Evolutionary conservation across 129 eudicot genomes (phyloP).

Genomic region (Calendula officinalis): DNA sequence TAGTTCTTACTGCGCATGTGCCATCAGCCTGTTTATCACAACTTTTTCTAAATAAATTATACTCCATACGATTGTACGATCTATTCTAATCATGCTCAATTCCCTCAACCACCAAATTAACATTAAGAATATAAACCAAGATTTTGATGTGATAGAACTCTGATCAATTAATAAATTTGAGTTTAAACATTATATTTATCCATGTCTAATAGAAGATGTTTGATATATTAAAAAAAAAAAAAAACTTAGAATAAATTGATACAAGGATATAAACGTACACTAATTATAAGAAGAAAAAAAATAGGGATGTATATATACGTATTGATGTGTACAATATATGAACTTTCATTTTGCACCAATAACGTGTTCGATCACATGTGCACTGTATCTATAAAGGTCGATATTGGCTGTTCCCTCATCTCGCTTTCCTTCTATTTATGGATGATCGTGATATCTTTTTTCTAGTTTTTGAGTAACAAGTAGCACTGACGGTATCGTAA

Average conservation of each 20-base stretch:
- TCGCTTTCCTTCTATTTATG: constrained; percentile 31
- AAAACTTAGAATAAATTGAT: neutral
- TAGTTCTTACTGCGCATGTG: constrained; percentile 24
- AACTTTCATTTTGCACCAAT: constrained; percentile 2
- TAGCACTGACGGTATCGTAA: constrained; percentile 28
- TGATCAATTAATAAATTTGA: too few species aligned
- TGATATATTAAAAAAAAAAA: neutral
- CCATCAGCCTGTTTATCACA: constrained; percentile 3
- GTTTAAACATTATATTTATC: neutral
- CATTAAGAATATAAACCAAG: neutral
- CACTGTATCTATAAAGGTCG: constrained; percentile 13
- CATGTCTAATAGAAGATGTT: too few species aligned
- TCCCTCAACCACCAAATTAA: constrained; percentile 10
- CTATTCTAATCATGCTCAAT: constrained; percentile 9
- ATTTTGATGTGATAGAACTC: neutral
- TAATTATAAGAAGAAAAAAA: neutral
- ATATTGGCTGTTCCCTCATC: constrained; percentile 16
- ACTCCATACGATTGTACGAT: neutral
- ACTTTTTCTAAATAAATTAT: neutral
- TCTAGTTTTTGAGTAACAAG: neutral
- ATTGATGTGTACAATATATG: constrained; percentile 1
- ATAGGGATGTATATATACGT: neutral
- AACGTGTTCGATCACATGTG: constrained; percentile 23
- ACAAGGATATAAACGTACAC: neutral
- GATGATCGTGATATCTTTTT: constrained; percentile 7